Percentiles rank a stretch among this genome's conserved stretches.
Evolutionary conservation across 2,329 filamentous ascomycete genomes (phyloP).

Genomic region (Aspergillus sp.): DNA sequence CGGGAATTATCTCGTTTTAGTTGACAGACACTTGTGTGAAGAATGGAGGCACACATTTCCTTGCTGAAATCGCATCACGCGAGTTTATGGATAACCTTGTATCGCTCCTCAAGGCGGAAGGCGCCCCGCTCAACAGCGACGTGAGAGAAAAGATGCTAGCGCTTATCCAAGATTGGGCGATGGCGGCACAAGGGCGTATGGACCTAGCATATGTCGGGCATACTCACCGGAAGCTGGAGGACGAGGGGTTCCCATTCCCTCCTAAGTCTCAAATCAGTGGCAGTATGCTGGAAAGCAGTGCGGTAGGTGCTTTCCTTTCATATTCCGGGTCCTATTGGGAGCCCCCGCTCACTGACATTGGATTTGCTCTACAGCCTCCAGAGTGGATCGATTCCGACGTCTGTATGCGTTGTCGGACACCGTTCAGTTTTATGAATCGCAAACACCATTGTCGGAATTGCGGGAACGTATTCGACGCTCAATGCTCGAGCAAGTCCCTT

Average conservation of each 20-base stretch:
- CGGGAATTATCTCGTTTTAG: slow-evolving; percentile 34
- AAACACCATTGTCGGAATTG: slow-evolving; percentile 99
- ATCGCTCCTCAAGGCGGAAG: slow-evolving; percentile 77
- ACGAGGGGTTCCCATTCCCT: slow-evolving; percentile 82
- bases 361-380: slow-evolving; percentile 58
- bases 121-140: slow-evolving; percentile 68
- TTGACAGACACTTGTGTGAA: slow-evolving; percentile 98
- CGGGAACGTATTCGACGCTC: slow-evolving; percentile 92
- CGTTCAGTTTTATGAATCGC: slow-evolving; percentile 95
- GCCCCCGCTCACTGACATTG: background rate
- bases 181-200: slow-evolving; percentile 75
- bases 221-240: slow-evolving; percentile 73
- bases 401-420: slow-evolving; percentile 92
- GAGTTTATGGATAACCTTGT: slow-evolving; percentile 98
- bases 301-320: slow-evolving; percentile 52
- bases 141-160: slow-evolving; percentile 89
- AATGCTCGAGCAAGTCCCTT: slow-evolving; percentile 83
- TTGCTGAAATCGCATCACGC: slow-evolving; percentile 87
- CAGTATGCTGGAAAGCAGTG: slow-evolving; percentile 95
- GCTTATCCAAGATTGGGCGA: slow-evolving; percentile 87
- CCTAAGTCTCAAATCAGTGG: slow-evolving; percentile 81
- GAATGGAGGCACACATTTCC: slow-evolving; percentile 93
- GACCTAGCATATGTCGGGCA: slow-evolving; percentile 82
- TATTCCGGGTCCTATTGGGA: background rate
- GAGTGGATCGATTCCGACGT: slow-evolving; percentile 98